A percentile compares a stretch with the other conserved stretches of the same genome.
Evolutionary conservation across 768 basidiomycete genomes (phyloP).

Genomic region (Mrakia blollopis): DNA sequence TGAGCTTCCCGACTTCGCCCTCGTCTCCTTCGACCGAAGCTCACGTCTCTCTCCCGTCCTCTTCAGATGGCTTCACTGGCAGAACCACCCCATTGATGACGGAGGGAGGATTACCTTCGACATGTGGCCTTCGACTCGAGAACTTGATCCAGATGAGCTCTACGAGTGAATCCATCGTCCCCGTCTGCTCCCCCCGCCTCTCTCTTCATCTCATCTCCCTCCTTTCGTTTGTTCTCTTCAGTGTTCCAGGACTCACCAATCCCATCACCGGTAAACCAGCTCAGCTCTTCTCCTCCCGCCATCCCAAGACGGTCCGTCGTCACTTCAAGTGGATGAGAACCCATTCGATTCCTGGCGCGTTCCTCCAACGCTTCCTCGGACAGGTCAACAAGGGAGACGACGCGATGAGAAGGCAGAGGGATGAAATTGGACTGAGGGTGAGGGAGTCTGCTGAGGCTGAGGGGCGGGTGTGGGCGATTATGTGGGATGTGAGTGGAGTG

Average conservation of each 20-base stretch:
- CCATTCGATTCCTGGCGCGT: conserved; percentile 73
- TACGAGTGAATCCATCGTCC: conserved; percentile 30
- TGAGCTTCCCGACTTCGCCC: neutral
- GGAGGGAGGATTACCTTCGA: conserved; percentile 71
- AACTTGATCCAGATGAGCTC: conserved; percentile 19
- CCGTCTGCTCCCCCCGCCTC: neutral
- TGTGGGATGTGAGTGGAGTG: conserved; percentile 83
- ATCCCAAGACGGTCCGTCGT: conserved; percentile 63
- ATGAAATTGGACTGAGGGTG: conserved; percentile 68
- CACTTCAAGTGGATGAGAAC: conserved; percentile 82
- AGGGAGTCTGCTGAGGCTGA: conserved; percentile 72
- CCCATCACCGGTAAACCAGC: conserved; percentile 55
- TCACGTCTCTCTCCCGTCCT: neutral
- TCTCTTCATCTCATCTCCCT: neutral
- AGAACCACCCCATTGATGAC: conserved; percentile 58
- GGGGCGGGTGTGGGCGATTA: conserved; percentile 75
- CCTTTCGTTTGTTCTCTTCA: conserved; percentile 42
- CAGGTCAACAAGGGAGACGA: conserved; percentile 35
- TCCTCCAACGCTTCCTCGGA: conserved; percentile 65
- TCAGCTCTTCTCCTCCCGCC: conserved; percentile 70
- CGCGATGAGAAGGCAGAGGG: conserved; percentile 61
- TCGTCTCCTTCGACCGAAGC: neutral
- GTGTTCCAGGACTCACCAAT: conserved; percentile 61
- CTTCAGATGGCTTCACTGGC: conserved; percentile 70
- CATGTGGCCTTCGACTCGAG: conserved; percentile 62